Percentiles rank a stretch among this genome's conserved stretches.
Evolutionary conservation across 441 rosid species (phyloP).

Genomic region (Rhodomyrtus psidioides): DNA sequence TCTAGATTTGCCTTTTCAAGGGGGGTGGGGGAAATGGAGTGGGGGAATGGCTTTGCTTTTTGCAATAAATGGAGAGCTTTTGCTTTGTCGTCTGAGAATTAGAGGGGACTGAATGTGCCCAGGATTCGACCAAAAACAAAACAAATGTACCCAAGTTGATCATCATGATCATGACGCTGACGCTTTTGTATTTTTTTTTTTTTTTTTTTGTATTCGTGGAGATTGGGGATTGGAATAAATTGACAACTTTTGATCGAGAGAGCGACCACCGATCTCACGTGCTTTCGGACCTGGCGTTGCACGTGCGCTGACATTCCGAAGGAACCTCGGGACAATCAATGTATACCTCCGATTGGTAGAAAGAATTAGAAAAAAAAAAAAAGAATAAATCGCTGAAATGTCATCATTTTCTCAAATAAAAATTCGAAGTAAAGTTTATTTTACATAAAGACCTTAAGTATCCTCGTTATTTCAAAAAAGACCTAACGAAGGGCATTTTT

Average conservation of each 20-base stretch:
- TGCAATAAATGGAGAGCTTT: neutral
- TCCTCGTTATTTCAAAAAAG: no score
- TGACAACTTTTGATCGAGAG: neutral
- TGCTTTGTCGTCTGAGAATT: neutral
- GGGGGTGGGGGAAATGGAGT: neutral
- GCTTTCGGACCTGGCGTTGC: neutral
- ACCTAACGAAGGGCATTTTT: no score
- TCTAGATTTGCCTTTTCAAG: neutral
- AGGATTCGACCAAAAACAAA: neutral
- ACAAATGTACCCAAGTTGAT: neutral
- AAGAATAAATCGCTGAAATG: no score
- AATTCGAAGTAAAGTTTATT: no score
- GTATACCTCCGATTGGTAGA: no score
- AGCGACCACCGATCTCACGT: neutral
- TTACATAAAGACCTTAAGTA: no score
- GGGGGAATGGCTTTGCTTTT: neutral
- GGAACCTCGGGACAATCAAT: neutral
- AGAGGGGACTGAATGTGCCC: neutral
- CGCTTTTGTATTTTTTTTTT: neutral
- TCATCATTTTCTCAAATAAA: no score
- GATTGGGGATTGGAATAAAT: neutral
- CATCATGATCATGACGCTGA: neutral
- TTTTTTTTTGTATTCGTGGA: fast-evolving
- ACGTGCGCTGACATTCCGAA: neutral
- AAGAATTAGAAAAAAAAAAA: no score